Base-by-base conservation (phyloP, 208 protist species). In the Leishmania gerbilli region DNA sequence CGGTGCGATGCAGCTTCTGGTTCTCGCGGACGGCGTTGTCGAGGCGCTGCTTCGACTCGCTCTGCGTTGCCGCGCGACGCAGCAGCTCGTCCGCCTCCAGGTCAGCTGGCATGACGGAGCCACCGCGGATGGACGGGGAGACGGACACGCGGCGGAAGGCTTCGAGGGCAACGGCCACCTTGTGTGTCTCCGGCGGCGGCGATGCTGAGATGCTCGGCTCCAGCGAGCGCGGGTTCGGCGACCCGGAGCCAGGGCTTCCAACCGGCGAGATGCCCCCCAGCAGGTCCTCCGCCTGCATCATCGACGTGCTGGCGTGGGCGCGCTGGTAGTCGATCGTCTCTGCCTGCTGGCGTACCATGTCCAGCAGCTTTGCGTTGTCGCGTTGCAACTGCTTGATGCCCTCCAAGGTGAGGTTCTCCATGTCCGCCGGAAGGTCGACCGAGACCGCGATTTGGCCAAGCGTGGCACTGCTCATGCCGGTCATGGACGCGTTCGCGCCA, bases 321-420 rank as follows among this genome's bases (percentile, higher is more conserved):
- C 82, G 81, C 62, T 92, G 91, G 81, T 89, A 93, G 47, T 93
- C 80, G 68, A 93, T 87, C 42, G 85, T 89, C 71, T 88, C 83
- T 49, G 80, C 79, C 79, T 95, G 90, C 71, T 85, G 78, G 21
- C 84, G 87, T 19, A 92, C 79, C 84, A 93, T 88, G 67, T 92
- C 90, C 8, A 93, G 86, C 47, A 95, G 74, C 74, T 92, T 93
- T 31, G 85, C 83, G 74, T 88, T 89, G 76, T 93, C 90, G 69
- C 87, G 88, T 80, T 87, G 84, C 76, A 95, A 82, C 71, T 93
- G 92, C 62, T 85, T 85, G 62, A 93, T 84, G 56, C 88, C 84
- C 27, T 95, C 86, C 34, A 89, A 67, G 17, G 79, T 86, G 27
- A 87, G 55, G n/a, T 74, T 65, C 76, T 85, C 82, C 77, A 86